Base-by-base conservation (phyloP, 2,329 filamentous ascomycete genomes). In the Neofusicoccum sp. region DNA sequence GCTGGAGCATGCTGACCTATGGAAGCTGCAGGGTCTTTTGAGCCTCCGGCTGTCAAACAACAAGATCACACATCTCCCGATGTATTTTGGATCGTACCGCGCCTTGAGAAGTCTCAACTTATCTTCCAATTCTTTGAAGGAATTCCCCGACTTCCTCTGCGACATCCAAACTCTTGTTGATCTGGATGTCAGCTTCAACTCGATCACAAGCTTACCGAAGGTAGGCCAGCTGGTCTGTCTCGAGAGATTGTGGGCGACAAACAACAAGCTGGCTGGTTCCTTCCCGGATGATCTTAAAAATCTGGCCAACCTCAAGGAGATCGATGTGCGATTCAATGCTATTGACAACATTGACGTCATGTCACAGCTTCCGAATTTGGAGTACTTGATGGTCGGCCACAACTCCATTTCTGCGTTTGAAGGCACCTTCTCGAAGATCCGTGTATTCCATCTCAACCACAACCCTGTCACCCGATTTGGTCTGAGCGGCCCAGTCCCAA, bases 31-130 rank as follows among this genome's bases (percentile, higher is more conserved):
- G 20, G 88, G 89, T 24, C 79, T 99, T 38, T 83, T 96, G 61
- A 96, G 93, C 74, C 83, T 99, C 68, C 96, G 95, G 70, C 80
- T 99, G 65, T 91, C 93, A 64, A 99, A 98, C 76, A 99, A 99
- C 74, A 89, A 90, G 62, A 79, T 99, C 20, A 90, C 86, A 33
- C 82, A 84, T 56, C 79, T 99, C 1, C 95, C 95, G 0, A 75
- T 83, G 1, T 95, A 93, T 68, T 97, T 99, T 74, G 88, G 86
- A 24, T 83, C 85, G 20, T 99, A 96, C 73, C 86, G 85, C 63
- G 83, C 86, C 4, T 80, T 99, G 63, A 85, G 95, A 64, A 93
- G 87, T 65, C 79, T 99, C 62, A 97, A 96, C 69, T 82, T 99
- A 51, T 96, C 93, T 1, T 99, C 95, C 1, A 99, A 99, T 74